Evolutionary conservation across 176 grass and related monocot species (phyloP).

Genomic region (Bolboschoenus planiculmis): DNA sequence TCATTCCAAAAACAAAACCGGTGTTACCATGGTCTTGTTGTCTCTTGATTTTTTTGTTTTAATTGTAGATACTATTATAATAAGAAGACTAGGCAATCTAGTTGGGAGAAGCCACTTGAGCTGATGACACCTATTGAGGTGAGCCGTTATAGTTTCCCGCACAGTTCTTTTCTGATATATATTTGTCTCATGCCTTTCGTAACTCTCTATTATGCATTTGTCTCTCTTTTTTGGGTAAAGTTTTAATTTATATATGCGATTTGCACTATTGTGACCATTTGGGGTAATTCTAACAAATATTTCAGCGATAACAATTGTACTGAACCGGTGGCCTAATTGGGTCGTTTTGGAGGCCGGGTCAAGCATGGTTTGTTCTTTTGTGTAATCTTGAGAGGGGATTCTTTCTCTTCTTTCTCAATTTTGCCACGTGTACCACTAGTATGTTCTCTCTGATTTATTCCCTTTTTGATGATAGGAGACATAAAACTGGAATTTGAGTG

Average conservation of each 20-base stretch:
- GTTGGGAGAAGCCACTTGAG: slow-evolving; percentile 94
- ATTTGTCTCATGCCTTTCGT: background rate
- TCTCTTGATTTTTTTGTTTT: background rate
- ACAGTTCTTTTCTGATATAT: slow-evolving; percentile 16
- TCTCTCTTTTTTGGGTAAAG: slow-evolving; percentile 12
- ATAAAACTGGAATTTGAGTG: slow-evolving; percentile 4
- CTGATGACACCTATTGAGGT: slow-evolving; percentile 96
- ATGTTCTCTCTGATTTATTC: slow-evolving; percentile 25
- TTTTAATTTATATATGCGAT: slow-evolving; percentile 24
- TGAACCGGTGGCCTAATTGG: slow-evolving; percentile 24
- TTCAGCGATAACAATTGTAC: slow-evolving; percentile 24
- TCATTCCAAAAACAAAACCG: background rate
- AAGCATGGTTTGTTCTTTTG: slow-evolving; percentile 24
- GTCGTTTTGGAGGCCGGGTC: slow-evolving; percentile 24
- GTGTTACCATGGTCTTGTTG: slow-evolving; percentile 2
- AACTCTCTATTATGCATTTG: background rate
- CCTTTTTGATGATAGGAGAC: slow-evolving; percentile 21
- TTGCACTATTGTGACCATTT: slow-evolving; percentile 14
- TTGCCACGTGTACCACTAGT: slow-evolving; percentile 23
- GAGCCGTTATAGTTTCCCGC: slow-evolving; percentile 19
- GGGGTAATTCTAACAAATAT: slow-evolving; percentile 27
- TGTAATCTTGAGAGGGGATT: slow-evolving; percentile 22
- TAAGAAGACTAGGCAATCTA: slow-evolving; percentile 95
- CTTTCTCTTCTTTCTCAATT: slow-evolving; percentile 29
- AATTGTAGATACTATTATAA: slow-evolving; percentile 94